Base-by-base conservation (phyloP, 345 rosid species). In the Psidium guajava region DNA sequence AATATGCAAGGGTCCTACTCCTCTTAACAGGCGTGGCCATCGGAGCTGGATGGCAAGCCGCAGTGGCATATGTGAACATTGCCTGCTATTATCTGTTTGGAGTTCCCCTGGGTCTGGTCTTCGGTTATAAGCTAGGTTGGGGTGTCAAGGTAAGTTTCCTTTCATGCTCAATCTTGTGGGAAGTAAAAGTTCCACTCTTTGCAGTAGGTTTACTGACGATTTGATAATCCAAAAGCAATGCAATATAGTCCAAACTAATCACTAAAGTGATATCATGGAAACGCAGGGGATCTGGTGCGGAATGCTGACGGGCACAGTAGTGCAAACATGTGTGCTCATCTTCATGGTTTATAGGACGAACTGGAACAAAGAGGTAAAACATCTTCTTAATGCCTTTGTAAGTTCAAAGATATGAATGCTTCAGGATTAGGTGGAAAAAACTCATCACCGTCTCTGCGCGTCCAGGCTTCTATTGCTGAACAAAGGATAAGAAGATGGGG, bases 231-330 rank as follows among this genome's bases (percentile, higher is more conserved):
- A 47, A 44, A 81, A 81, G 51, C 53, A 81, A 81, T 49, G 52
- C 52, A 6, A 49, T 32, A 44, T 81, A n/a, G 18, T 61, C 21
- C 1, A 32, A 40, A 24, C 7, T 1, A 44, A 25, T 55, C 59
- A 47, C 18, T 28, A 36, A 36, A 47, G 50, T 28, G 27, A 53
- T 28, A 28, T 82, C 22, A 69, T 61, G 49, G 15, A 20, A 50
- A 22, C 32, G 18, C 89, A 95, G 97, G 97, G 97, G 12, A 92
- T 94, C 36, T 95, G 97, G 97, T 85, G 51, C 8, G 96, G 97
- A 32, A 95, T 95, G 98, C 47, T 95, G 36, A 59, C 84, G 1
- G 98, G 98, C 52, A 93, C 94, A 1, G 85, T 88, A 61, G 83
- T 90, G 22, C 98, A 95, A 83, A 92, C 95, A 8, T 61, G 83